These are phyloP conservation scores for Berberis vulgaris DNA, from an alignment of 164 flowering plant genomes.

Conservation along the genomic window DNA sequence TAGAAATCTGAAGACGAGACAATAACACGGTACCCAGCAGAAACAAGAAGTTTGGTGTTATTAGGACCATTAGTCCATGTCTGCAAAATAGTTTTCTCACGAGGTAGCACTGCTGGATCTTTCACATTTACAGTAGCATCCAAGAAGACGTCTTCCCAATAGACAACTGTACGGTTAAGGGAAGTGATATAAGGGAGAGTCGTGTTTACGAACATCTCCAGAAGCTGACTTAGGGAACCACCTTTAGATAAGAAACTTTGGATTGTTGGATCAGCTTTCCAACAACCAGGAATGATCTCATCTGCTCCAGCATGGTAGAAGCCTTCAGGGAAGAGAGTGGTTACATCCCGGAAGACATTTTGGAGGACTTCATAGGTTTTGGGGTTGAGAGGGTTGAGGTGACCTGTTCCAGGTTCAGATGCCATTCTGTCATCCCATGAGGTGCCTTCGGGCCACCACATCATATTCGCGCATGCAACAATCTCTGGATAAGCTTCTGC, in stretches of 20 bases:
- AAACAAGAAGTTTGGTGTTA: constrained; percentile 60
- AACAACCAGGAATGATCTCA: constrained; percentile 74
- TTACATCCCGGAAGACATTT: constrained; percentile 47
- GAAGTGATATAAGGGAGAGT: constrained; percentile 63
- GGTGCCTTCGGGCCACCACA: constrained; percentile 72
- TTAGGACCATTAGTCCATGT: constrained; percentile 82
- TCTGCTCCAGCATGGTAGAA: constrained; percentile 84
- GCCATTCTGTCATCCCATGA: constrained; percentile 63
- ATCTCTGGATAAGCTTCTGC: constrained; percentile 87
- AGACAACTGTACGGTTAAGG: constrained; percentile 54
- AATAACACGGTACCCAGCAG: constrained; percentile 67
- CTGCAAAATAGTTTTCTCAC: constrained; percentile 51
- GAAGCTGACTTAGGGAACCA: constrained; percentile 65
- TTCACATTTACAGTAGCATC: constrained; percentile 36
- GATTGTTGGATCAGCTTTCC: constrained; percentile 65
- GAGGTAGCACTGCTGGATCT: constrained; percentile 35
- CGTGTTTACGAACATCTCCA: constrained; percentile 54
- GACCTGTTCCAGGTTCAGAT: constrained; percentile 91
- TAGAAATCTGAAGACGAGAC: constrained; percentile 80
- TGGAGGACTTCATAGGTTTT: constrained; percentile 64
- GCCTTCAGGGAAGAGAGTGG: constrained; percentile 60
- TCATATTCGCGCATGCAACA: constrained; percentile 74
- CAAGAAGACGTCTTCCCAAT: constrained; percentile 85
- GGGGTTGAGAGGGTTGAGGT: constrained; percentile 74
- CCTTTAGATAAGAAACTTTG: constrained; percentile 37